Evolutionary conservation across 495 filamentous ascomycete genomes (phyloP).

Genomic region (Neurospora cerealis): DNA sequence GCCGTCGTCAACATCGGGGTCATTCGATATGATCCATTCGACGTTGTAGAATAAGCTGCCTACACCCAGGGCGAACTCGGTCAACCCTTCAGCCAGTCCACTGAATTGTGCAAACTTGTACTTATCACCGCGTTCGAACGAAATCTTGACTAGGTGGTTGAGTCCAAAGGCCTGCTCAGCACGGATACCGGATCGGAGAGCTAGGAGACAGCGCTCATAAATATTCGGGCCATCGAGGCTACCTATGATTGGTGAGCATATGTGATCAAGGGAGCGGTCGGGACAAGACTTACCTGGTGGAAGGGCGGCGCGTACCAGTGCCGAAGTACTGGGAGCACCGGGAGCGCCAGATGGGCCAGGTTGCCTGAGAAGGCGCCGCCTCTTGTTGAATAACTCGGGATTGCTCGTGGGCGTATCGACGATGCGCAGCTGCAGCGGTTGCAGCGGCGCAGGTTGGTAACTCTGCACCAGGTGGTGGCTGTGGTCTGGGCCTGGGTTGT

Average conservation of each 20-base stretch:
- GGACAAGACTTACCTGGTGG: conserved; percentile 15
- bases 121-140: conserved; percentile 87
- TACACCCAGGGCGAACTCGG: conserved; percentile 70
- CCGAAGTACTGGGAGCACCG: conserved; percentile 13
- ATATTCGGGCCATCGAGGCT: conserved; percentile 71
- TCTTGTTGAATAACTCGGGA: conserved; percentile 46
- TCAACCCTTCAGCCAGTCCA: conserved; percentile 79
- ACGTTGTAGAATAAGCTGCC: conserved; percentile 68
- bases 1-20: conserved; percentile 40
- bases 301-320: conserved; percentile 11
- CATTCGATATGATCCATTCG: conserved; percentile 70
- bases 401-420: conserved; percentile 62
- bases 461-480: conserved; percentile 41
- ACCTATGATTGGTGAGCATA: conserved; percentile 28
- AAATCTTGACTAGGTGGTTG: conserved; percentile 90
- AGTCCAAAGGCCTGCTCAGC: conserved; percentile 82
- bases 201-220: conserved; percentile 71
- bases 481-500: conserved; percentile 27
- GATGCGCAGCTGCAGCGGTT: conserved; percentile 52
- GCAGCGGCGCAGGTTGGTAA: conserved; percentile 48
- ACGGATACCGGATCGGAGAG: conserved; percentile 68
- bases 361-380: conserved; percentile 25
- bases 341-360: conserved; percentile 7
- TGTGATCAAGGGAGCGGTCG: not conserved
- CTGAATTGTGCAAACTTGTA: conserved; percentile 88